These are phyloP conservation scores for Pichia occidentalis DNA, from an alignment of 805 yeast genomes.

Conservation along the genomic window DNA sequence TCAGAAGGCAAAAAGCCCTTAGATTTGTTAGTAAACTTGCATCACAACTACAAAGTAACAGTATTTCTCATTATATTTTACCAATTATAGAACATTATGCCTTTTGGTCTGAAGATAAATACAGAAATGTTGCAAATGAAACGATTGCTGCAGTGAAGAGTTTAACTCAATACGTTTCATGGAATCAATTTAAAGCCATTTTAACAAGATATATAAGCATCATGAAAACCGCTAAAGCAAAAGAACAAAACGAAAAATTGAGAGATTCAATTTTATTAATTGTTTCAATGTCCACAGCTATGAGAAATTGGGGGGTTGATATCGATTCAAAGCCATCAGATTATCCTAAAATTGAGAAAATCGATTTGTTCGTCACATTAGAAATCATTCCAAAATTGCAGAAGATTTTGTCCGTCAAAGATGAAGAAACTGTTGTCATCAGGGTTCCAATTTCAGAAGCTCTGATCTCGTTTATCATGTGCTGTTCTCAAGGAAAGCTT, in stretches of 20 bases:
- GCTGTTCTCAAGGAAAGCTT: constrained; percentile 52
- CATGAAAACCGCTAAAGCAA: constrained; percentile 18
- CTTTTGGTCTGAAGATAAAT: constrained; percentile 49
- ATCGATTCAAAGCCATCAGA: constrained; percentile 18
- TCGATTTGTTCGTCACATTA: constrained; percentile 43
- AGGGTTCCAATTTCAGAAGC: constrained; percentile 83
- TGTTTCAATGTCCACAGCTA: constrained; percentile 48
- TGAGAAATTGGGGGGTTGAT: constrained; percentile 17
- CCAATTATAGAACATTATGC: constrained; percentile 85
- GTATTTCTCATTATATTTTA: constrained; percentile 70
- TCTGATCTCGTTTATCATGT: constrained; percentile 55
- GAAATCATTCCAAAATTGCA: constrained; percentile 60
- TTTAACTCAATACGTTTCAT: constrained; percentile 52
- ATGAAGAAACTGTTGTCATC: constrained; percentile 70
- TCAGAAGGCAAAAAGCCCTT: constrained; percentile 81
- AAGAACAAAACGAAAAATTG: constrained; percentile 35
- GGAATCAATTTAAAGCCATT: constrained; percentile 77
- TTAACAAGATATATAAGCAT: constrained; percentile 54
- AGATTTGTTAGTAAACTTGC: constrained; percentile 47
- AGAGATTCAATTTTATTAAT: constrained; percentile 55
- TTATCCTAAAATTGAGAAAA: constrained; percentile 34
- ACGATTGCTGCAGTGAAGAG: constrained; percentile 55
- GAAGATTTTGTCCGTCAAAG: constrained; percentile 52
- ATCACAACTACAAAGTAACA: constrained; percentile 44
- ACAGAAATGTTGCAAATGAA: constrained; percentile 57